Percentiles rank a stretch among this genome's conserved stretches.
Conservation (phyloP, 2,329 filamentous ascomycete species). For the Xylaria multiplex region DNA sequence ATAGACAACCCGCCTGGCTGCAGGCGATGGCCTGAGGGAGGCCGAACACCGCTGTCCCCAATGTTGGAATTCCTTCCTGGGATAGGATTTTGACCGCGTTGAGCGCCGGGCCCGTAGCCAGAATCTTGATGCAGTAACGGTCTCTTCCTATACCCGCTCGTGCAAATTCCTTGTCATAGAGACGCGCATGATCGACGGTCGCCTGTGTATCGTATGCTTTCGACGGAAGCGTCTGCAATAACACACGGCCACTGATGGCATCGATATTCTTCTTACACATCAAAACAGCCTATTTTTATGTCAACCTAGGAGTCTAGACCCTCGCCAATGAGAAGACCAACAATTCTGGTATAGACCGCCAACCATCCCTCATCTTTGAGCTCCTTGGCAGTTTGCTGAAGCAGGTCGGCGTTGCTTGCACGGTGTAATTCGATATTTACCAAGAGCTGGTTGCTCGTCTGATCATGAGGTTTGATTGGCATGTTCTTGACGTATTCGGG, state of each 20-base stretch:
- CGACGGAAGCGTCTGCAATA: constrained; percentile 59
- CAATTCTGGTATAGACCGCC: constrained; percentile 59
- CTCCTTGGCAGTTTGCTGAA: constrained; percentile 55
- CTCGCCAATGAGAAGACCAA: constrained; percentile 37
- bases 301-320: constrained; percentile 3
- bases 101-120: constrained; percentile 58
- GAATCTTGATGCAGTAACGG: constrained; percentile 63
- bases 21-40: constrained; percentile 60
- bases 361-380: constrained; percentile 59
- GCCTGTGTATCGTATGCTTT: constrained; percentile 57
- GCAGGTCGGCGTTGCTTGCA: constrained; percentile 55
- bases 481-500: constrained; percentile 58
- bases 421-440: constrained; percentile 59
- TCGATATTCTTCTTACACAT: constrained; percentile 60
- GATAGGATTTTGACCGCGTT: constrained; percentile 56
- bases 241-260: constrained; percentile 58
- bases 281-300: constrained; percentile 52
- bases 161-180: constrained; percentile 59
- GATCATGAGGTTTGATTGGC: constrained; percentile 57
- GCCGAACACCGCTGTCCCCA: constrained; percentile 59
- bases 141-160: constrained; percentile 57
- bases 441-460: constrained; percentile 62
- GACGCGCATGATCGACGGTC: constrained; percentile 57
- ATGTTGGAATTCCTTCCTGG: constrained; percentile 48
- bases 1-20: constrained; percentile 58